Percentiles rank a stretch among this genome's conserved stretches.
These are phyloP conservation scores for Isabelozyma pseudorhagii DNA, from an alignment of 805 yeast genomes.

Conservation along the genomic window DNA sequence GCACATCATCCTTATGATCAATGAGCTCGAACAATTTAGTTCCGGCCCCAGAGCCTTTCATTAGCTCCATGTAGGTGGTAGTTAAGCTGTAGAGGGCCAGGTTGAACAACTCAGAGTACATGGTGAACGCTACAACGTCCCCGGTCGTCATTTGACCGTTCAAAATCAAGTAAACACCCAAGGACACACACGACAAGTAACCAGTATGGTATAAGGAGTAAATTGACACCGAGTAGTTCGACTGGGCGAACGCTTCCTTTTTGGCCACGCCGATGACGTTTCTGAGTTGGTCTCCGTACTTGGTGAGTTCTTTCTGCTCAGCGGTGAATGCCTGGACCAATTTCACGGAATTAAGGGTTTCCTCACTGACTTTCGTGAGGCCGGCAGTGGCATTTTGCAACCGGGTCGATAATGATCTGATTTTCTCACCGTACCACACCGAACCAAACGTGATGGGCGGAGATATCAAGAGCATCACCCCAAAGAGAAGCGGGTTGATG, in stretches of 20 bases:
- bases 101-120: conserved; percentile 43
- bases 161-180: conserved; percentile 41
- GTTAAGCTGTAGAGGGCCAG: conserved; percentile 43
- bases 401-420: conserved; percentile 36
- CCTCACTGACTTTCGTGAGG: conserved; percentile 42
- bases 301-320: conserved; percentile 37
- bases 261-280: conserved; percentile 40
- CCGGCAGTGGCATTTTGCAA: conserved; percentile 45
- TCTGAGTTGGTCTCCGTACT: conserved; percentile 36
- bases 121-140: conserved; percentile 44
- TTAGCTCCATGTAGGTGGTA: conserved; percentile 43
- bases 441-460: conserved; percentile 46
- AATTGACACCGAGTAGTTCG: conserved; percentile 42
- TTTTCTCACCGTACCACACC: conserved; percentile 44
- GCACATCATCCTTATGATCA: conserved; percentile 34
- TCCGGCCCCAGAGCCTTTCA: conserved; percentile 49
- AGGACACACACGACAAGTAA: conserved; percentile 39
- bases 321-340: conserved; percentile 43
- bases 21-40: conserved; percentile 40
- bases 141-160: conserved; percentile 46
- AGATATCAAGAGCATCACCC: conserved; percentile 42
- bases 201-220: conserved; percentile 42
- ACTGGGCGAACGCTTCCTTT: conserved; percentile 43
- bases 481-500: conserved; percentile 40
- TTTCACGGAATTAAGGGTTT: conserved; percentile 40